Conservation (phyloP, 306 rosid genomes). For the Cicer bijugum region DNA sequence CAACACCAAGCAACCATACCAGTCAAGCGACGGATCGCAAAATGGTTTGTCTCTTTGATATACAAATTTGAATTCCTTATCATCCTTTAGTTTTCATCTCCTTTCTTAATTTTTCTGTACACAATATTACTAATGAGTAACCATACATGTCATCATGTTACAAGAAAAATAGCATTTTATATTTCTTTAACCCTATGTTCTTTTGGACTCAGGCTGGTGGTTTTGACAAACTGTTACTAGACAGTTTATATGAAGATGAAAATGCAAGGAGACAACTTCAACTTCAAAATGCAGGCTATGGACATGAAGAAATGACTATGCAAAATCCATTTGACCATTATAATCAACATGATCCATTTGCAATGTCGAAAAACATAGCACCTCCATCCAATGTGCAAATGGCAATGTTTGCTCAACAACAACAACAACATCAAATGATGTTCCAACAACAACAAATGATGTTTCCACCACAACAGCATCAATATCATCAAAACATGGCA, state of each 20-base stretch:
- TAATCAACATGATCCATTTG: conserved; percentile 70
- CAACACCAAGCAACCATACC: conserved; percentile 67
- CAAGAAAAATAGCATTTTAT: neutral
- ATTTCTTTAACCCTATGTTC: neutral
- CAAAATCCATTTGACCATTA: conserved; percentile 67
- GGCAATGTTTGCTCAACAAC: conserved; percentile 72
- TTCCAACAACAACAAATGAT: conserved; percentile 63
- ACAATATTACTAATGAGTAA: too few species aligned
- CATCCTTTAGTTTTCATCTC: neutral
- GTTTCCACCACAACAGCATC: conserved; percentile 57
- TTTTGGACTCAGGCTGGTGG: conserved; percentile 81
- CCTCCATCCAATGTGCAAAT: conserved; percentile 85
- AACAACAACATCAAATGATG: conserved; percentile 57
- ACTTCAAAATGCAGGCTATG: conserved; percentile 92
- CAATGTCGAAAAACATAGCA: conserved; percentile 66
- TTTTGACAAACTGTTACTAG: conserved; percentile 80
- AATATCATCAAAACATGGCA: conserved; percentile 58
- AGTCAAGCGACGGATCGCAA: conserved; percentile 53
- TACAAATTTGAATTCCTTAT: neutral
- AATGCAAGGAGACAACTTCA: conserved; percentile 76
- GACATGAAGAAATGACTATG: conserved; percentile 52
- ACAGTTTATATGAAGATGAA: conserved; percentile 90
- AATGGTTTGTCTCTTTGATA: conserved; percentile 62
- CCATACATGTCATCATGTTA: neutral
- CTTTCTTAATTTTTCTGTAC: neutral